A percentile compares a stretch with the other conserved stretches of the same genome.
Evolutionary conservation across 768 basidiomycete genomes (phyloP).

Genomic region (Tylopilus felleus): DNA sequence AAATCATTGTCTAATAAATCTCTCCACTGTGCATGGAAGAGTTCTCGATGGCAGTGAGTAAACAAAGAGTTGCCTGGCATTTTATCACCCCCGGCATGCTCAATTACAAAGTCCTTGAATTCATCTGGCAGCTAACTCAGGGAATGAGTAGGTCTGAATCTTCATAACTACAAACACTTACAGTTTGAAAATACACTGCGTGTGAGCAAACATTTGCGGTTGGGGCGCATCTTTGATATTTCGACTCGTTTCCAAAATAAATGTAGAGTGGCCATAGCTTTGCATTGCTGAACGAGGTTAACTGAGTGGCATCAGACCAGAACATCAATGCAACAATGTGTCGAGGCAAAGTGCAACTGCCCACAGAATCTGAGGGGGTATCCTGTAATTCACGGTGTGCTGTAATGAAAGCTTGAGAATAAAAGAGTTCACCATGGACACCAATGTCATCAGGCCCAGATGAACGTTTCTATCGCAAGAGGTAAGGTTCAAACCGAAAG

Average conservation of each 20-base stretch:
- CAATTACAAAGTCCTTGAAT: not conserved
- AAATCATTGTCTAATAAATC: not conserved
- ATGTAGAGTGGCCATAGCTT: not conserved
- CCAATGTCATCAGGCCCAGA: too few species aligned
- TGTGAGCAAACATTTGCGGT: not conserved
- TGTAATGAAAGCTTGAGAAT: not conserved
- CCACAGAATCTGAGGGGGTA: not conserved
- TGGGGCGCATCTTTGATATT: not conserved
- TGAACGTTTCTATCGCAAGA: not conserved
- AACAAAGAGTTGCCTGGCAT: not conserved
- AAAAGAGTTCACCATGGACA: not conserved
- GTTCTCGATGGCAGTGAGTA: not conserved
- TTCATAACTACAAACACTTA: not conserved
- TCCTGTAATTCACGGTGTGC: not conserved
- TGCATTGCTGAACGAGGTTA: not conserved
- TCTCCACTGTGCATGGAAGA: not conserved
- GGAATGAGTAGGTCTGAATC: too few species aligned
- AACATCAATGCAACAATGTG: not conserved
- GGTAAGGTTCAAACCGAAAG: not conserved
- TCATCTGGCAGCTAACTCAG: not conserved
- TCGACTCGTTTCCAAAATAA: not conserved
- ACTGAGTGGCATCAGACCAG: not conserved
- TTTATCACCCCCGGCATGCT: not conserved
- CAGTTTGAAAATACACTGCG: not conserved
- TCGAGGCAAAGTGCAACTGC: not conserved